Conservation (phyloP, 306 rosid genomes). For the Acacia confusa region DNA sequence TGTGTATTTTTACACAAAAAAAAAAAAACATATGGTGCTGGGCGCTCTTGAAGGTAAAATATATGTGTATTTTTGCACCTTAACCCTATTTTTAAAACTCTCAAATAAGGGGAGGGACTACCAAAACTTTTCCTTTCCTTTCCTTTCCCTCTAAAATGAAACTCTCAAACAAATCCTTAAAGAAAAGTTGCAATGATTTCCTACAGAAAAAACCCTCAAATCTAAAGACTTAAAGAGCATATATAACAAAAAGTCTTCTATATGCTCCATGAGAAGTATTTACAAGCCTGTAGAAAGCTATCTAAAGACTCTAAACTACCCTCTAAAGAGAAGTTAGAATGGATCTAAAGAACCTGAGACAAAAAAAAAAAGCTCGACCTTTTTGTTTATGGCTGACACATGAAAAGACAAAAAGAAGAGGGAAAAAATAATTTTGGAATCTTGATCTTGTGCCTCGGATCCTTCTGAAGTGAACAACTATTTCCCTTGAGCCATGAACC, state of each 20-base stretch:
- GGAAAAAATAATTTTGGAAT: background rate
- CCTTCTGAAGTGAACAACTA: conserved; percentile 35
- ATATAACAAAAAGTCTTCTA: background rate
- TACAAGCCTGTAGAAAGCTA: conserved; percentile 2
- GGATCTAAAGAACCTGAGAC: background rate
- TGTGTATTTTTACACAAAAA: too few relatives aligned
- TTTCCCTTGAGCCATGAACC: conserved; percentile 37
- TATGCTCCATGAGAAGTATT: conserved; percentile 11
- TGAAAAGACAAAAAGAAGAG: background rate
- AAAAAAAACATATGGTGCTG: too few relatives aligned
- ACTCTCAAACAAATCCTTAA: too few relatives aligned
- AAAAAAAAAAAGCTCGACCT: background rate
- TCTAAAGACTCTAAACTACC: background rate
- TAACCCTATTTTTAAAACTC: too few relatives aligned
- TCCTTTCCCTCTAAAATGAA: too few relatives aligned
- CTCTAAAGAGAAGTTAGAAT: background rate
- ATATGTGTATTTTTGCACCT: too few relatives aligned
- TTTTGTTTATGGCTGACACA: background rate
- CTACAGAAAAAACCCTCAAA: background rate
- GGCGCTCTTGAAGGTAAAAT: too few relatives aligned
- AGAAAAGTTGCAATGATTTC: background rate
- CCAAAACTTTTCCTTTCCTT: too few relatives aligned
- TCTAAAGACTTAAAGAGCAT: background rate
- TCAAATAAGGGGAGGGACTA: too few relatives aligned
- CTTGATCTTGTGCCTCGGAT: conserved; percentile 30